These are phyloP conservation scores for Inga oerstediana DNA, from an alignment of 306 rosid genomes.

Conservation along the genomic window DNA sequence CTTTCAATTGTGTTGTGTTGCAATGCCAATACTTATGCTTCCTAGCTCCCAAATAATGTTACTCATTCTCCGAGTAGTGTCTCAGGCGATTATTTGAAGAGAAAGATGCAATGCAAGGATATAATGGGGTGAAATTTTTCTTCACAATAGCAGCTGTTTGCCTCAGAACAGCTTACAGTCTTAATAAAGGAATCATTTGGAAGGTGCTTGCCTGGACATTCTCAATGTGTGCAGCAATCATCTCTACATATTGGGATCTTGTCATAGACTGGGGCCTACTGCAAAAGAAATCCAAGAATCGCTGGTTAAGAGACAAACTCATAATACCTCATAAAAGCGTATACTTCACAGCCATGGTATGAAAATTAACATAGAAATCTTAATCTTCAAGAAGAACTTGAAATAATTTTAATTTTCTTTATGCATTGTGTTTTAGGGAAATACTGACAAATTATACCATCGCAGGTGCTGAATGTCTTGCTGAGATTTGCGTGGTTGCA, in stretches of 20 bases:
- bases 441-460: constrained; percentile 6
- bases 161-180: constrained; percentile 54
- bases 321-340: constrained; percentile 51
- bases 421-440: not conserved
- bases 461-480: constrained; percentile 66
- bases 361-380: not conserved
- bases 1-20: not conserved
- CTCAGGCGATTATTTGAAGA: constrained; percentile 60
- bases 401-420: not conserved
- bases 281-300: constrained; percentile 57
- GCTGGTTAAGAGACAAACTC: constrained; percentile 76
- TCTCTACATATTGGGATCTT: constrained; percentile 70
- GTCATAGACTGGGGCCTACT: constrained; percentile 77
- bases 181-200: constrained; percentile 41
- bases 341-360: constrained; percentile 65
- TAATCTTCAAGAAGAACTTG: not conserved
- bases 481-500: constrained; percentile 79
- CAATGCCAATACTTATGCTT: not conserved
- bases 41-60: not conserved
- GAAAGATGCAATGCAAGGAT: constrained; percentile 71
- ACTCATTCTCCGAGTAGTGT: constrained; percentile 38
- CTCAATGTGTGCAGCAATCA: constrained; percentile 55
- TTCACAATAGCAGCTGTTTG: constrained; percentile 61
- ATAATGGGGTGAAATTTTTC: constrained; percentile 61
- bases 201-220: constrained; percentile 44